Evolutionary conservation across 2,329 filamentous ascomycete genomes (phyloP), one percentile per base, ranked within the genome.

Genomic region (Plenodomus lindquistii): DNA sequence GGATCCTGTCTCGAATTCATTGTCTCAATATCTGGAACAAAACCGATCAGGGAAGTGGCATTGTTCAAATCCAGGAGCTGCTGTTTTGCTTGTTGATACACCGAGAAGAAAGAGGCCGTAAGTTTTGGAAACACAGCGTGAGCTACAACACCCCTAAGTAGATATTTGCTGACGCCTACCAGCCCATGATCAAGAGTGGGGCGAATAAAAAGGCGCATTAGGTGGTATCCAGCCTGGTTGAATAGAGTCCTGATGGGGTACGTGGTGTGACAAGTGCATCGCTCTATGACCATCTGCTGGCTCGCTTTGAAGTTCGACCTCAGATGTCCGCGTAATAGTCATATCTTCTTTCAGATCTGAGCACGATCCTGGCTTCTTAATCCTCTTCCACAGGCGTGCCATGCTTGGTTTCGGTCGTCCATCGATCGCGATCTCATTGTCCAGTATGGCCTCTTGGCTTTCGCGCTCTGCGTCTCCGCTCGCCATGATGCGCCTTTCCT

Each of bases 241-340:
- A 11, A 8, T 6, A 19, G 35, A 4, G 3, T 5, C 18, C 8
- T 19, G 35, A 11, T 37, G 16, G 9, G 16, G 15, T 13, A 16
- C 10, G 29, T 40, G n/a, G 13, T 18, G 21, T 8, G 44, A 37
- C 8, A 16, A 20, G 18, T 42, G 44, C 16, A 15, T 41, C 11
- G 50, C 41, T 20, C 29, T 42, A 6, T 46, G 45, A 2, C 17
- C 38, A 19, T 41, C 48, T 16, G 48, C 54, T 1, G 48, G 42
- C 21, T 58, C 55, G 17, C 50, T 51, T 9, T 57, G 50, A 1
- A 59, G 37, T 21, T 62, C 46, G 15, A 62, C 37, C 21, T 62
- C 59, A 7, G 54, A 56, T 0, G 55, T 61, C 42, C 50, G 44
- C 1, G 57, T 63, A 16, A 62, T 63, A 1, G 57, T 57, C 55